These are phyloP conservation scores for Capsicum rhomboideum DNA, from an alignment of 257 asterid species.

Conservation along the genomic window DNA sequence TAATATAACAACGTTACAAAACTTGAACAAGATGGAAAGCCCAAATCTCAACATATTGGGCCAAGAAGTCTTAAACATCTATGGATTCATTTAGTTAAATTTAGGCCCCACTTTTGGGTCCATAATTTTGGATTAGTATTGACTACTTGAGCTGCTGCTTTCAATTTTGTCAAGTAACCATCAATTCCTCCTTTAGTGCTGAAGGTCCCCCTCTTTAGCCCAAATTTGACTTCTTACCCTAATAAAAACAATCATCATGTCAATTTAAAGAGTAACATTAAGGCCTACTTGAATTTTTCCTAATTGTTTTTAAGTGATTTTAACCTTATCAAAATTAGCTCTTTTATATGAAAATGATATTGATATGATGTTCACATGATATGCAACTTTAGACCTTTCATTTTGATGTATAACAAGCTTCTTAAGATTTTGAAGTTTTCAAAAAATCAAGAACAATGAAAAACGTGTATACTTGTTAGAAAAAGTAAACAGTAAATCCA, in stretches of 20 bases:
- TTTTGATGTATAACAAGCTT: not conserved
- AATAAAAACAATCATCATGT: not conserved
- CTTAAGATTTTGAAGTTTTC: not conserved
- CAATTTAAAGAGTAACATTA: not conserved
- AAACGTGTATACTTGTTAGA: no score
- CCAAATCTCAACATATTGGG: not conserved
- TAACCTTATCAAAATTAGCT: not conserved
- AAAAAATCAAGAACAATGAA: not conserved
- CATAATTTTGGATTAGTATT: not conserved
- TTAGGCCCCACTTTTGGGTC: not conserved
- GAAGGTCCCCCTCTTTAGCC: not conserved
- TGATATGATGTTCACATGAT: not conserved
- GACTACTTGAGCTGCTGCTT: not conserved
- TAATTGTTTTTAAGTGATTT: not conserved
- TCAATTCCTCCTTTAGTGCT: not conserved
- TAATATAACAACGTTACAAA: no score
- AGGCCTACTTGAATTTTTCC: not conserved
- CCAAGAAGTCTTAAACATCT: not conserved
- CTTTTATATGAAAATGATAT: not conserved
- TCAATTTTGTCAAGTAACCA: not conserved
- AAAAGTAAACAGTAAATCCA: no score
- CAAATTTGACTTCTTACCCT: not conserved
- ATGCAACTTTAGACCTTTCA: not conserved
- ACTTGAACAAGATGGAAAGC: not conserved
- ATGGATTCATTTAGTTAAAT: not conserved